These are phyloP conservation scores for Begonia loranthoides DNA, from an alignment of 306 rosid genomes.

Conservation along the genomic window DNA sequence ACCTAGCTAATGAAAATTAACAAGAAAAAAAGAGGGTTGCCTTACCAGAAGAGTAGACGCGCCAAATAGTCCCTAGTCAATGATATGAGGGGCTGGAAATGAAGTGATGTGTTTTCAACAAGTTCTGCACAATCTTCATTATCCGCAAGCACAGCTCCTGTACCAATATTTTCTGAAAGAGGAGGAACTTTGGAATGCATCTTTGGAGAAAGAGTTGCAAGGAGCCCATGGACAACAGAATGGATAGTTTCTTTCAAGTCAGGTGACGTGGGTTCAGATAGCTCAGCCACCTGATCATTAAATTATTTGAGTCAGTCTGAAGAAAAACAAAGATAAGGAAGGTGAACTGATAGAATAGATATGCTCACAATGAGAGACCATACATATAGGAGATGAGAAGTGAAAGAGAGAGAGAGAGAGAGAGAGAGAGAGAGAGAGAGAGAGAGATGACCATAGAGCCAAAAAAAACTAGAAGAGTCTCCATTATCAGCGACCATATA, in stretches of 20 bases:
- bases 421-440: too few species aligned
- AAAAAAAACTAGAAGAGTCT: too few species aligned
- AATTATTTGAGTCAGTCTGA: constrained; percentile 1
- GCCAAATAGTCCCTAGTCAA: constrained; percentile 78
- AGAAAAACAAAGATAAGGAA: too few species aligned
- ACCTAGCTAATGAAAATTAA: neutral
- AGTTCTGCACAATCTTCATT: constrained; percentile 61
- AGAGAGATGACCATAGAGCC: too few species aligned
- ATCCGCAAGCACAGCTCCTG: constrained; percentile 35
- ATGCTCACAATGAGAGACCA: too few species aligned
- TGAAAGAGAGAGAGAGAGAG: too few species aligned
- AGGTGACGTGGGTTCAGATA: constrained; percentile 68
- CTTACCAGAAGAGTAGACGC: constrained; percentile 90
- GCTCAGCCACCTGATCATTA: constrained; percentile 67
- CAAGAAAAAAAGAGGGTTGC: constrained; percentile 10
- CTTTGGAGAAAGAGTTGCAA: constrained; percentile 88
- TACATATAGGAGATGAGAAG: too few species aligned
- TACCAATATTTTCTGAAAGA: constrained; percentile 40
- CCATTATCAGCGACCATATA: too few species aligned
- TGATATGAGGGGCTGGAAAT: constrained; percentile 68
- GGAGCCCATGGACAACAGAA: constrained; percentile 86
- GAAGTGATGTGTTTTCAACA: constrained; percentile 69
- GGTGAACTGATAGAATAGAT: too few species aligned
- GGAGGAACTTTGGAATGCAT: constrained; percentile 79
- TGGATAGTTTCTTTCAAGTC: constrained; percentile 66